Evolutionary conservation across 495 filamentous ascomycete species (phyloP), one percentile per base, ranked within the genome.

Genomic region (Hypoxylon lenormandii): DNA sequence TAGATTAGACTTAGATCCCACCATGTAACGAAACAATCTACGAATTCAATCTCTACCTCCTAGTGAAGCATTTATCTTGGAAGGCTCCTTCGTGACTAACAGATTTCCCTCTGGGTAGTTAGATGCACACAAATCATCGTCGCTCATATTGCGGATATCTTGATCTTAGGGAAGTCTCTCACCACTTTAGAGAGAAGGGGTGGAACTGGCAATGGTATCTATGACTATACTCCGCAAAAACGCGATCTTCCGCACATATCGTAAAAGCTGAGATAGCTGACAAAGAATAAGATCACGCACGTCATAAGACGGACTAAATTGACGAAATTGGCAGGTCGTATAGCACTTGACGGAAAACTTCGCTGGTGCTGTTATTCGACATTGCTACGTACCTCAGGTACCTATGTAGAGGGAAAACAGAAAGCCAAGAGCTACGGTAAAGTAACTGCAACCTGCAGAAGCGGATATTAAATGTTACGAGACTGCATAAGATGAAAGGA

Each of bases 1-100:
- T 66, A 66, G 62, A 70, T 55, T 71, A 71, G 68, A 71, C 52
- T 66, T 66, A 66, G 61, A 71, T 71, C 62, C 62, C 62, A 59
- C 62, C 58, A 66, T 54, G 56, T 49, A 67, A 66, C 49, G 16
- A 33, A 51, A 53, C 62, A 12, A 65, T 46, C 26, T 15, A 65
- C 28, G 46, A 52, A 58, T 59, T 37, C 47, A 47, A 65, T 48
- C 16, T 64, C 55, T 55, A 46, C 49, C 40, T 26, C 0, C 18
- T 46, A 11, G 18, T 18, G 19, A 46, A 22, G 5, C 43, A 8
- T 42, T 3, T 38, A 2, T 38, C 11, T 3, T 38, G 13, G 11
- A 12, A 36, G 4, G 30, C 30, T 36, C 11, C 30, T 36, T 36
- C n/a, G n/a, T n/a, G n/a, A n/a, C n/a, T n/a, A n/a, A n/a, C n/a